Percentiles rank a stretch among this genome's conserved stretches.
These are phyloP conservation scores for Globisporangium megalacanthum DNA, from an alignment of 352 stramenopile genomes.

Conservation along the genomic window DNA sequence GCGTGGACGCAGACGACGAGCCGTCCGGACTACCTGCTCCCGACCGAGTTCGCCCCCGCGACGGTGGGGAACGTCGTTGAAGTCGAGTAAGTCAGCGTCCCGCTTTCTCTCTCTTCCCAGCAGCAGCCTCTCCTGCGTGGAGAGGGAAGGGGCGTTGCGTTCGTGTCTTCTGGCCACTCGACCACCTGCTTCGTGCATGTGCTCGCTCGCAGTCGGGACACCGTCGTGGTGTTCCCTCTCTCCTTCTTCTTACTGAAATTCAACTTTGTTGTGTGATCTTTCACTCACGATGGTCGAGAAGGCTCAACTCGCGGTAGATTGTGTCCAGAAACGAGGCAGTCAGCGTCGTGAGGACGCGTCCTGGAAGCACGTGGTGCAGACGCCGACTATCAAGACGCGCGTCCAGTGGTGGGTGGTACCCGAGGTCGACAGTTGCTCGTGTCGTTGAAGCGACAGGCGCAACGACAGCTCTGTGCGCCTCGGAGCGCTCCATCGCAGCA, in stretches of 20 bases:
- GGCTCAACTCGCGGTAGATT: conserved; percentile 18
- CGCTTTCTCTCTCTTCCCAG: not conserved
- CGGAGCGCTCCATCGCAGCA: conserved; percentile 11
- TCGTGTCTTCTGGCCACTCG: not conserved
- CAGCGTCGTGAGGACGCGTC: conserved; percentile 10
- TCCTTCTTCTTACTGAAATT: not conserved
- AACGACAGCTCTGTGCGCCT: not conserved
- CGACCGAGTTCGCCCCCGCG: conserved; percentile 18
- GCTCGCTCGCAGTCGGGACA: not conserved
- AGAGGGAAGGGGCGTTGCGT: not conserved
- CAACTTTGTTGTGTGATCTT: not conserved
- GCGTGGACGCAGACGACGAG: conserved; percentile 14
- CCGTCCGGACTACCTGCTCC: conserved; percentile 14
- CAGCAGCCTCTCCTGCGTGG: not conserved
- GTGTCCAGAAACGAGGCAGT: conserved; percentile 14
- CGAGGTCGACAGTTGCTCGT: conserved; percentile 33
- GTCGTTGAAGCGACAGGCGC: conserved; percentile 17
- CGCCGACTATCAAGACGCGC: conserved; percentile 27
- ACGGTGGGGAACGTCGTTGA: conserved; percentile 36
- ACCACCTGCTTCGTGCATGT: no score
- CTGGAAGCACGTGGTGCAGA: conserved; percentile 22
- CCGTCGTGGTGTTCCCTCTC: not conserved
- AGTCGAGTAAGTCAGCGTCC: conserved; percentile 27
- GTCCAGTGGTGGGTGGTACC: conserved; percentile 42
- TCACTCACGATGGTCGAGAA: not conserved